Percentiles rank a stretch among this genome's conserved stretches.
Conservation (phyloP, 352 stramenopile species). For the Phytophthora tentaculata region DNA sequence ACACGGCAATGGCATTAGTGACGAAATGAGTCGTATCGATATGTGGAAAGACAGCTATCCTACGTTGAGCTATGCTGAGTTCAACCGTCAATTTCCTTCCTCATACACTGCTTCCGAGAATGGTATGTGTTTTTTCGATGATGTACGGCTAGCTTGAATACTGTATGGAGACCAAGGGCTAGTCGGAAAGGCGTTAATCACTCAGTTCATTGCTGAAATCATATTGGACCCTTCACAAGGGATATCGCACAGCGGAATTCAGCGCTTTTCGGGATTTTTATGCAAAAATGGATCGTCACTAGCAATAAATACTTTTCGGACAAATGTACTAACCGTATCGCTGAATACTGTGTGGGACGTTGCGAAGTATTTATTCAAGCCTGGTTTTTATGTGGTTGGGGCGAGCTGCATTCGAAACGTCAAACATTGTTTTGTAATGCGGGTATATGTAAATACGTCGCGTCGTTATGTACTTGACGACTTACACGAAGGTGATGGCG, state of each 20-base stretch:
- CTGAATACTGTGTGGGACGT: no score
- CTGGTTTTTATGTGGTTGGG: no score
- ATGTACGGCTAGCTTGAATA: not conserved
- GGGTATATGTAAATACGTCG: no score
- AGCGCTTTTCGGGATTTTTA: not conserved
- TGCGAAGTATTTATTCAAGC: no score
- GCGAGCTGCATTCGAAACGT: no score
- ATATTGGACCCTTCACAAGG: not conserved
- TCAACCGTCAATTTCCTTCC: not conserved
- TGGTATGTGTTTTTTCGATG: not conserved
- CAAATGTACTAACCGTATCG: no score
- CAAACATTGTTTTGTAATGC: no score
- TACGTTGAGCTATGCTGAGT: not conserved
- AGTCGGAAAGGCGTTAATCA: not conserved
- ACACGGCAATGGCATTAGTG: not conserved
- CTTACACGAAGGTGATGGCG: no score
- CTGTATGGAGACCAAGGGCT: not conserved
- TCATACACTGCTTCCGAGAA: not conserved
- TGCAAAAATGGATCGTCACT: not conserved
- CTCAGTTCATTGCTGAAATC: not conserved
- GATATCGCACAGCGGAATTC: not conserved
- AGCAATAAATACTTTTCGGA: not conserved
- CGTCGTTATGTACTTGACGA: no score
- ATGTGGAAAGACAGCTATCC: not conserved
- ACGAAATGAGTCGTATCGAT: not conserved